phyloP scores from a whole-genome alignment of 768 basidiomycete genomes.

The Dictyophora rubrovolvata region DNA sequence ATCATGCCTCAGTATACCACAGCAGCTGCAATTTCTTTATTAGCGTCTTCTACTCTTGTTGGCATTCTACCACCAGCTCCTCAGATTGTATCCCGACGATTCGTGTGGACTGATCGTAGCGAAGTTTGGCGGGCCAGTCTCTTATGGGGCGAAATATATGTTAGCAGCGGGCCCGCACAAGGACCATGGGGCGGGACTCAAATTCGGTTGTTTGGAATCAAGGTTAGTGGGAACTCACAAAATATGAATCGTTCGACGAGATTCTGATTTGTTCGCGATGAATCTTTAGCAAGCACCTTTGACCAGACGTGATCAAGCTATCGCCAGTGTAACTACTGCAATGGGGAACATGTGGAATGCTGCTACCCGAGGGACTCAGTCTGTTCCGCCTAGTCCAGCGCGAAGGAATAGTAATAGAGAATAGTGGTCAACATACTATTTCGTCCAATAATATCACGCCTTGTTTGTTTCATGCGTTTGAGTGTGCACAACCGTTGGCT shows the following conservation, averaged over 20 bases:
- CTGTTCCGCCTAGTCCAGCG: not conserved
- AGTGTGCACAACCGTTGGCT: no score
- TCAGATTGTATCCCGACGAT: slow-evolving; percentile 57
- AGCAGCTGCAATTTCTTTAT: slow-evolving; percentile 34
- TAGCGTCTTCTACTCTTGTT: slow-evolving; percentile 58
- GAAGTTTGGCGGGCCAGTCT: slow-evolving; percentile 87
- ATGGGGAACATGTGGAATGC: slow-evolving; percentile 9
- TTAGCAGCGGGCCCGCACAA: slow-evolving; percentile 76
- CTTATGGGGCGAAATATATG: slow-evolving; percentile 94
- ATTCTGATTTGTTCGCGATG: not conserved
- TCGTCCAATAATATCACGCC: no score
- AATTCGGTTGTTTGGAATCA: slow-evolving; percentile 60
- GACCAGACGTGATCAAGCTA: slow-evolving; percentile 7
- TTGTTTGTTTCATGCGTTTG: no score
- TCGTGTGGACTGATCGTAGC: slow-evolving; percentile 92
- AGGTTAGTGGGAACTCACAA: not conserved
- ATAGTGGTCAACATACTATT: not conserved
- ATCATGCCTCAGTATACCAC: slow-evolving; percentile 37
- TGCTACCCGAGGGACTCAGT: not conserved
- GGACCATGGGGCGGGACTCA: slow-evolving; percentile 88
- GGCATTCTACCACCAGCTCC: slow-evolving; percentile 68
- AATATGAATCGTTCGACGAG: not conserved
- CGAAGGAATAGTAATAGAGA: not conserved
- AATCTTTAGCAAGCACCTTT: slow-evolving; percentile 5
- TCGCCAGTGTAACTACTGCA: slow-evolving; percentile 8